Conservation (phyloP, 2,329 filamentous ascomycete species). For the Madurella mycetomatis region DNA sequence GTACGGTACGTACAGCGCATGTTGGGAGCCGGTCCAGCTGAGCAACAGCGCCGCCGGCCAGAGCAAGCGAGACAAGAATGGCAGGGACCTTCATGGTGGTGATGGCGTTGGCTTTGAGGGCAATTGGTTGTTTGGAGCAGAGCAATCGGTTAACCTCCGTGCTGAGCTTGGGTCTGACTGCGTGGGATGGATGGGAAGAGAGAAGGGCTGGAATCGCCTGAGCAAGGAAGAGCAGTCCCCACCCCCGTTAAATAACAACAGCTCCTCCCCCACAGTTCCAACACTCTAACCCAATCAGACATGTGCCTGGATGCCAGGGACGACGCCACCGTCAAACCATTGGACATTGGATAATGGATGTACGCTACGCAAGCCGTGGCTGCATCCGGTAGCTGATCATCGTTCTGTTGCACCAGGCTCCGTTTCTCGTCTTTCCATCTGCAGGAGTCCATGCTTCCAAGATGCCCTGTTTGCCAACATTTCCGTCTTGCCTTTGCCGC, state of each 20-base stretch:
- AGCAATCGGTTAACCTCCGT: background rate
- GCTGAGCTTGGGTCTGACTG: background rate
- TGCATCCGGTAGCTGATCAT: background rate
- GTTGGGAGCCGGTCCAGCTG: constrained; percentile 45
- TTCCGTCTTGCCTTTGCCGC: no score
- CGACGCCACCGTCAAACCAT: background rate
- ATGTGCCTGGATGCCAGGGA: background rate
- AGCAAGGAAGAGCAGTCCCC: no score
- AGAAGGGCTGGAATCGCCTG: background rate
- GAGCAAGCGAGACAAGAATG: constrained; percentile 43
- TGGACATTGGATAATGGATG: background rate
- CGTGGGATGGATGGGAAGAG: background rate
- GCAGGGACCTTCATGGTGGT: constrained; percentile 41
- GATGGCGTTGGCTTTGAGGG: constrained; percentile 12
- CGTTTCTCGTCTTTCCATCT: no score
- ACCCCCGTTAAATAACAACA: no score
- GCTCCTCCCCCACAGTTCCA: background rate
- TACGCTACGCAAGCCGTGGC: background rate
- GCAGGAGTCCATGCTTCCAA: no score
- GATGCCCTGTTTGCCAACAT: no score
- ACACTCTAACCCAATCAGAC: background rate
- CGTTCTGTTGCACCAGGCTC: no score
- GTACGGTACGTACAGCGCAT: constrained; percentile 49
- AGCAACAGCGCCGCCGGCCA: constrained; percentile 50
- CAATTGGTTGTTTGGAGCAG: constrained; percentile 16